Percentiles rank a stretch among this genome's conserved stretches.
phyloP scores from a whole-genome alignment of 78 protist genomes.

The Dictyostelium citrinum region DNA sequence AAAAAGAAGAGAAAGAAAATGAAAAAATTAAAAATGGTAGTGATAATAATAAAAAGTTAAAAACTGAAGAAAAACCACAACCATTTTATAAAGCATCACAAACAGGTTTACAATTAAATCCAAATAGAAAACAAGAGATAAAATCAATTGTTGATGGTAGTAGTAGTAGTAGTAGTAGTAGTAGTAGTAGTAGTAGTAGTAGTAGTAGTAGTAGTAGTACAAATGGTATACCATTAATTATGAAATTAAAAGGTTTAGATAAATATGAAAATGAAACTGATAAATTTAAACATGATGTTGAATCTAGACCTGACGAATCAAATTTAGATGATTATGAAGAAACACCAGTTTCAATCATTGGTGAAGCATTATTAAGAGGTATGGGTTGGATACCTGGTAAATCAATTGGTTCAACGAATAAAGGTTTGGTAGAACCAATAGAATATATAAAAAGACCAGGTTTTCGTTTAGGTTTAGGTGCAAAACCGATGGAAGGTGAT shows the following conservation, averaged over 20 bases:
- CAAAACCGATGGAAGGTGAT: neutral
- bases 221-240: conserved; percentile 27
- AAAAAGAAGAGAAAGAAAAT: neutral
- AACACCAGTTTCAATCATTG: conserved; percentile 72
- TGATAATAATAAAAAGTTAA: neutral
- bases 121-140: conserved; percentile 29
- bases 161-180: no score
- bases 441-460: conserved; percentile 67
- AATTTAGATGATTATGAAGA: conserved; percentile 54
- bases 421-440: conserved; percentile 62
- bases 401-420: conserved; percentile 66
- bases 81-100: conserved; percentile 10
- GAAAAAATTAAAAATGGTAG: neutral
- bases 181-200: neutral
- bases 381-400: conserved; percentile 86
- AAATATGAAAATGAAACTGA: conserved; percentile 22
- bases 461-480: conserved; percentile 79
- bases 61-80: conserved; percentile 2
- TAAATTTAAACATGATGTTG: conserved; percentile 68
- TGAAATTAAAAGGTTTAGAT: conserved; percentile 60
- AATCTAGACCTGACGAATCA: conserved; percentile 65
- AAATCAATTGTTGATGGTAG: neutral
- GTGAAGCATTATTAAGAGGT: conserved; percentile 84
- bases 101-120: conserved; percentile 50
- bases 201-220: neutral